Evolutionary conservation across 495 filamentous ascomycete genomes (phyloP), one percentile per base, ranked within the genome.

Genomic region (Penicillium bialowiezense): DNA sequence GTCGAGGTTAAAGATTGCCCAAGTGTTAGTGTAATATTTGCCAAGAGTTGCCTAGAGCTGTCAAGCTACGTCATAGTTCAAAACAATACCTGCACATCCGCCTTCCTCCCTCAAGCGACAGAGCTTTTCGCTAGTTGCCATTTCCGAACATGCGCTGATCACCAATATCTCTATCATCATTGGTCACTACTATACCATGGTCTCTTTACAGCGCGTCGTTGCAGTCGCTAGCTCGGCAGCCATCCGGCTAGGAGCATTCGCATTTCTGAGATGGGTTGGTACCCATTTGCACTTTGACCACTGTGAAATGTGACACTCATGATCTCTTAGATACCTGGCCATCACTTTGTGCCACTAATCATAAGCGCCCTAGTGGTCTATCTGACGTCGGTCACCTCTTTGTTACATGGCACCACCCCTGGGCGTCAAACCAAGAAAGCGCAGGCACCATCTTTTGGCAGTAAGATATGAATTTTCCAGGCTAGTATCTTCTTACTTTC

Each of bases 261-360:
- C 91, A 48, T 96, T 97, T 63, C 70, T 97, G 19, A 76, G 93
- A 83, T 96, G 90, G 90, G 90, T 95, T 54, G 73, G 43, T 12
- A 36, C 23, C 19, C 36, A 9, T 50, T 17, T 13, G 7, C 14
- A 26, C 15, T 28, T 8, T 26, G 13, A 10, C 19, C n/a, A n/a
- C n/a, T n/a, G n/a, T n/a, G n/a, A n/a, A n/a, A n/a, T n/a, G 9
- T 17, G 1, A 35, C 20, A 19, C 56, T 66, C 33, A 68, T 12
- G 3, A 14, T 34, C 1, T 54, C 50, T 21, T 44, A 87, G 84
- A 83, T 87, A 44, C 85, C 84, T 9, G 82, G 80, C 36, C 76
- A 77, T 69, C 65, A 74, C 31, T 74, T 87, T 42, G 81, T 86
- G 23, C 79, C 82, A 1, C 60, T 85, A 2, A 76, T 95, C 43